Evolutionary conservation across 768 basidiomycete species (phyloP).

Genomic region (Leccinum disarticulatum): DNA sequence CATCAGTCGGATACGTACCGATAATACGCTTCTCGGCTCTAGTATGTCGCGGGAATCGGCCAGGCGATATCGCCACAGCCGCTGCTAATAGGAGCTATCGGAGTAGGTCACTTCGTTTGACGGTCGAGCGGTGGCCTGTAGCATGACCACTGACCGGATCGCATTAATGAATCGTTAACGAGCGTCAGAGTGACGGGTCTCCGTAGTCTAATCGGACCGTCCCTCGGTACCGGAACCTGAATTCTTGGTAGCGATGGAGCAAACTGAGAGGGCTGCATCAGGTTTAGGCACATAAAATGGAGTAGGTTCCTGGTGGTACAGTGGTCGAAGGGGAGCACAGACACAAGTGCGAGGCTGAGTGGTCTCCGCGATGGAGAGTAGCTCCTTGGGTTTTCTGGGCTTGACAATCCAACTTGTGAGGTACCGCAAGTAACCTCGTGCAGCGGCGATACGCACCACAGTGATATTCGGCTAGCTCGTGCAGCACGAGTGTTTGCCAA

Average conservation of each 20-base stretch:
- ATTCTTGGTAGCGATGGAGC: conserved; percentile 27
- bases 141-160: conserved; percentile 48
- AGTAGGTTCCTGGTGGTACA: conserved; percentile 24
- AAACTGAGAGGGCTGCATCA: conserved; percentile 14
- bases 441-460: conserved; percentile 27
- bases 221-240: conserved; percentile 28
- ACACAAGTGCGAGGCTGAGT: background rate
- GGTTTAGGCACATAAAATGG: conserved; percentile 14
- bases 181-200: conserved; percentile 27
- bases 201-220: conserved; percentile 26
- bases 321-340: conserved; percentile 11
- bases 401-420: conserved; percentile 26
- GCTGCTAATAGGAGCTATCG: conserved; percentile 21
- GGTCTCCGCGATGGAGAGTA: conserved; percentile 17
- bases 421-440: conserved; percentile 23
- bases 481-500: conserved; percentile 28
- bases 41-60: conserved; percentile 38
- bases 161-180: conserved; percentile 41
- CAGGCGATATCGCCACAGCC: conserved; percentile 28
- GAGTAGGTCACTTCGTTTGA: conserved; percentile 8
- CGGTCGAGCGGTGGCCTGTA: conserved; percentile 33
- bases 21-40: conserved; percentile 54
- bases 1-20: conserved; percentile 32
- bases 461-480: conserved; percentile 22
- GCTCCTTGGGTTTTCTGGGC: conserved; percentile 19